Evolutionary conservation across 75 land plant species (phyloP).

Genomic region (Pinus albicaulis): DNA sequence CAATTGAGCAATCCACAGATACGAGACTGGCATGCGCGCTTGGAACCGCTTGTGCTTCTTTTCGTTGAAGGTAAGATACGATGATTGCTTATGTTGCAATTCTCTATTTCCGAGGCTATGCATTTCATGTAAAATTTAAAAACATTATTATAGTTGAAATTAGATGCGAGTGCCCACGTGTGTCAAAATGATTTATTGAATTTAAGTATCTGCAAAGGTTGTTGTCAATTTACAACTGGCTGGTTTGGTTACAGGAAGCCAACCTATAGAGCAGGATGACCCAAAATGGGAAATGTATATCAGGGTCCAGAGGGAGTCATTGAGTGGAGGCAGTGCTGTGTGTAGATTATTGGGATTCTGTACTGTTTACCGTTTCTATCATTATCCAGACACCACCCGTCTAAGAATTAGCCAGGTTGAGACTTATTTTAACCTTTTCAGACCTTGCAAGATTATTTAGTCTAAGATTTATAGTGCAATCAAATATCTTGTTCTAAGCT

Average conservation of each 20-base stretch:
- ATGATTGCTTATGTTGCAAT: background rate
- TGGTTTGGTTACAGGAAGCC: conserved; percentile 46
- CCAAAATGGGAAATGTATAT: conserved; percentile 87
- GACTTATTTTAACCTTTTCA: background rate
- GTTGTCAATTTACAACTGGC: background rate
- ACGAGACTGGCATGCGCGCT: conserved; percentile 66
- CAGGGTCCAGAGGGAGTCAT: conserved; percentile 37
- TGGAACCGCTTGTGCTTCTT: conserved; percentile 78
- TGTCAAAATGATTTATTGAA: background rate
- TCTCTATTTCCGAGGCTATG: conserved; percentile 4
- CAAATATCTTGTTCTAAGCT: background rate
- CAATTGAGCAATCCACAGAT: conserved; percentile 32
- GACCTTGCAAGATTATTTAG: background rate
- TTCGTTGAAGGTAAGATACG: conserved; percentile 78
- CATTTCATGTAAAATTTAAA: background rate
- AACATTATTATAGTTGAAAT: background rate
- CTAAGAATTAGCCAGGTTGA: conserved; percentile 84
- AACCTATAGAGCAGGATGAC: conserved; percentile 78
- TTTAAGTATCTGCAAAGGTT: background rate
- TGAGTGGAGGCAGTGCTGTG: conserved; percentile 18
- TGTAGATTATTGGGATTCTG: conserved; percentile 72
- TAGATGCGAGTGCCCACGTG: background rate
- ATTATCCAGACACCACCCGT: conserved; percentile 87
- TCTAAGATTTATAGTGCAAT: background rate
- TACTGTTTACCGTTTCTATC: conserved; percentile 79